Evolutionary conservation across 768 basidiomycete species (phyloP).

Genomic region (Mycena capillaripes): DNA sequence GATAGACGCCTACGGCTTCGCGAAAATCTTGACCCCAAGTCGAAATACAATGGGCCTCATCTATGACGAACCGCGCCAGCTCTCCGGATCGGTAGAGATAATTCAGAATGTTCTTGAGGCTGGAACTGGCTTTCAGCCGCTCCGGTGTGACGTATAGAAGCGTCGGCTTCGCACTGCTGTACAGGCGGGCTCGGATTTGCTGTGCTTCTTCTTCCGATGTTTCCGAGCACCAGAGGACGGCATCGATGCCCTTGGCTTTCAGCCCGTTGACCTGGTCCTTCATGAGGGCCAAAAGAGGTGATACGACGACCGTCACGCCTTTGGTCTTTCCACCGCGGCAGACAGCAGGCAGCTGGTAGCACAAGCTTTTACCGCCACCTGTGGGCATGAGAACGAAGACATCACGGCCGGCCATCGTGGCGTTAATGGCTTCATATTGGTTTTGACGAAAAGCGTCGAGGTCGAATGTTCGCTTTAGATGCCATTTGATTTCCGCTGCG

Average conservation of each 20-base stretch:
- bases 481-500: constrained; percentile 62
- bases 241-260: constrained; percentile 73
- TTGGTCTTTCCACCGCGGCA: constrained; percentile 77
- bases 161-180: constrained; percentile 63
- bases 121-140: constrained; percentile 75
- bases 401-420: constrained; percentile 84
- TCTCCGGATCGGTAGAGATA: constrained; percentile 68
- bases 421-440: constrained; percentile 89
- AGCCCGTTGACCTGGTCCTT: constrained; percentile 87
- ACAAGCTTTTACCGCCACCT: constrained; percentile 92
- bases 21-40: constrained; percentile 97
- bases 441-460: constrained; percentile 81
- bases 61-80: constrained; percentile 92
- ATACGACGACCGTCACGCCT: constrained; percentile 92
- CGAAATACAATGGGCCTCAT: constrained; percentile 96
- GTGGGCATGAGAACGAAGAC: constrained; percentile 98
- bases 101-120: constrained; percentile 68
- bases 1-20: constrained; percentile 68
- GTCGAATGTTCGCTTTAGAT: constrained; percentile 72
- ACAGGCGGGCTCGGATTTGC: constrained; percentile 59
- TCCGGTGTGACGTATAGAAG: constrained; percentile 95
- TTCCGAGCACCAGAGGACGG: constrained; percentile 77
- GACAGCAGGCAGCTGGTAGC: constrained; percentile 92
- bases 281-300: constrained; percentile 91
- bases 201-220: constrained; percentile 56